Evolutionary conservation across 352 stramenopile species (phyloP), one percentile per base, ranked within the genome.

Genomic region (Pythium myriotylum): DNA sequence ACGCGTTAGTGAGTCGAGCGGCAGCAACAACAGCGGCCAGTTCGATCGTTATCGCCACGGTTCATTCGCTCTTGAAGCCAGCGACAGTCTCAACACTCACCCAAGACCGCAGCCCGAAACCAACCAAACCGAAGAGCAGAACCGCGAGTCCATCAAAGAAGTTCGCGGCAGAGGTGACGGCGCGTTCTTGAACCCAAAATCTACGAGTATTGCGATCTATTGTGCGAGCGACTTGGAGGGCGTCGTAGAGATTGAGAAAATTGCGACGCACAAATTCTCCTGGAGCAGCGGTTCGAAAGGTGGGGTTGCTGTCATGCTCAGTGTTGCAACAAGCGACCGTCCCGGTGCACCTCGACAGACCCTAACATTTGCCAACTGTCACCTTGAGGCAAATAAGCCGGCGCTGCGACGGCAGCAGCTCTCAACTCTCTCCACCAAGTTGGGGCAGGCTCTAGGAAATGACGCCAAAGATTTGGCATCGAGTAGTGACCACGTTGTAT

Each of bases 401-500:
- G 70, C 71, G 16, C 62, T 77, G 19, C 72, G 85, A 16, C 70
- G 72, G 19, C 64, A 84, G 16, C 86, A 94, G 67, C 73, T 89
- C 47, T 56, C 70, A 0, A 75, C 69, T 29, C 66, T 92, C 10
- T 67, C 73, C 1, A 70, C 50, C 0, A 72, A 79, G 47, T 56
- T 94, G 1, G 83, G 80, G 48, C 60, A 68, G 3, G 67, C 77
- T 0, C 66, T 92, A 41, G 70, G 37, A 6, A 22, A 10, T 0
- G 40, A 70, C 48, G 51, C 47, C 19, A 58, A 65, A 22, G 69
- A 81, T 27, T 45, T 94, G 0, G 80, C 78, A 3, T 73, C 61
- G 10, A 75, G 82, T 50, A 91, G 86, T 26, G 75, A 91, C 54
- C 81, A 94, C 50, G 72, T 92, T 8, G 66, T 94, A 26, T 91